Base-by-base conservation (phyloP, 2,329 filamentous ascomycete species). In the Metarhizium robertsii region DNA sequence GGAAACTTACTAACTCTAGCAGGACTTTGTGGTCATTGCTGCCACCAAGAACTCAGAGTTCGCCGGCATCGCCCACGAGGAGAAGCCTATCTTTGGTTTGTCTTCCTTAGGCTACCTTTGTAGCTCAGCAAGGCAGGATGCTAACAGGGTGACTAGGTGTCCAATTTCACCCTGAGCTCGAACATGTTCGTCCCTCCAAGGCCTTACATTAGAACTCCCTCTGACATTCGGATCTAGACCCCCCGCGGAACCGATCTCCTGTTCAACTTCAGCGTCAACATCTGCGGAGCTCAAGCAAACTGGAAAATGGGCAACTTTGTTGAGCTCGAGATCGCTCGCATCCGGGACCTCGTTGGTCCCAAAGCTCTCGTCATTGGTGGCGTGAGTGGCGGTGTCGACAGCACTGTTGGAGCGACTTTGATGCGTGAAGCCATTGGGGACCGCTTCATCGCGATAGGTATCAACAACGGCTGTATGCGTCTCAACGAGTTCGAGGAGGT, bases 251-350 rank as follows among this genome's bases (percentile, higher is more conserved):
- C 69, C 10, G 75, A 87, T 32, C 67, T 96, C 5, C 77, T 96
- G 48, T 74, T 79, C 67, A 97, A 97, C 78, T 97, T 96, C 66
- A 85, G 84, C 13, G 79, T 95, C 57, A 78, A 81, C 20, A 95
- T 97, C 60, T 97, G 92, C 71, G 80, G 83, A 34, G 90, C 88
- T 4, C 73, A 79, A 57, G 79, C 84, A 57, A 81, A 90, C 67
- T 97, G 92, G 92, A 85, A 80, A 3, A 96, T 96, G 92, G 77
- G 76, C 56, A 84, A 87, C 64, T 97, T 97, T 65, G 78, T 89
- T 8, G 81, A 89, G 59, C 80, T 88, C 65, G 91, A 96, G 71
- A 88, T 96, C 61, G 72, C 75, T 45, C 81, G 90, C 56, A 96
- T 97, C 66, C 79, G 90, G 34, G 79, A 85, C 32, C 77, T 96